Percentiles rank a stretch among this genome's conserved stretches.
These are phyloP conservation scores for Vanrija sp. DNA, from an alignment of 1,284 basidiomycete genomes.

Conservation along the genomic window DNA sequence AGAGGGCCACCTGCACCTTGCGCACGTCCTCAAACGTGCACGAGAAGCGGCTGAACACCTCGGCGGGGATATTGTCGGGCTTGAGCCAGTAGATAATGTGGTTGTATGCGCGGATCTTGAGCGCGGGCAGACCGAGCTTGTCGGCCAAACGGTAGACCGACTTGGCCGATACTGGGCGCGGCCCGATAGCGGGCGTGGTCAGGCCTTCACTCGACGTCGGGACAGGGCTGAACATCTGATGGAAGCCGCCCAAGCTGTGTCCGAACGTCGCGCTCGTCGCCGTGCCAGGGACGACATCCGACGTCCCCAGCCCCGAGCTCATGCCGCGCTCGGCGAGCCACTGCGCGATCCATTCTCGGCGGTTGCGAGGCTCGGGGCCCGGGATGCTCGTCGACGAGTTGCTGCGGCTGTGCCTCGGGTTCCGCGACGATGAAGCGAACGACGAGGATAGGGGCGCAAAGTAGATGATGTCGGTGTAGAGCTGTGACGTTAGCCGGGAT, in stretches of 20 bases:
- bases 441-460: slow-evolving; percentile 75
- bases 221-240: too few relatives aligned
- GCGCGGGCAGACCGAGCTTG: slow-evolving; percentile 51
- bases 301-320: background rate
- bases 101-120: slow-evolving; percentile 50
- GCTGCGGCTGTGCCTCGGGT: background rate
- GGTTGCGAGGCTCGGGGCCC: slow-evolving; percentile 9
- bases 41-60: slow-evolving; percentile 80
- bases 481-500: slow-evolving; percentile 51
- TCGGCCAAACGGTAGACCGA: slow-evolving; percentile 83
- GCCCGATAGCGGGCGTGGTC: slow-evolving; percentile 46
- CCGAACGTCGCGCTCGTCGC: background rate
- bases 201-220: background rate
- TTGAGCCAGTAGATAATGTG: slow-evolving; percentile 73
- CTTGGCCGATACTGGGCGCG: slow-evolving; percentile 79
- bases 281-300: background rate
- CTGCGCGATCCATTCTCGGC: slow-evolving; percentile 37
- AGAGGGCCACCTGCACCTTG: slow-evolving; percentile 72
- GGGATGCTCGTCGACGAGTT: background rate
- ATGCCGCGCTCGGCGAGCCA: slow-evolving; percentile 38
- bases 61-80: slow-evolving; percentile 74
- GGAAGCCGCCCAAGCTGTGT: too few relatives aligned
- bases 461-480: slow-evolving; percentile 77
- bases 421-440: slow-evolving; percentile 34
- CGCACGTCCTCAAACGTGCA: slow-evolving; percentile 76